Evolutionary conservation across 2,329 filamentous ascomycete species (phyloP), one percentile per base, ranked within the genome.

Genomic region (Cercospora sojina): DNA sequence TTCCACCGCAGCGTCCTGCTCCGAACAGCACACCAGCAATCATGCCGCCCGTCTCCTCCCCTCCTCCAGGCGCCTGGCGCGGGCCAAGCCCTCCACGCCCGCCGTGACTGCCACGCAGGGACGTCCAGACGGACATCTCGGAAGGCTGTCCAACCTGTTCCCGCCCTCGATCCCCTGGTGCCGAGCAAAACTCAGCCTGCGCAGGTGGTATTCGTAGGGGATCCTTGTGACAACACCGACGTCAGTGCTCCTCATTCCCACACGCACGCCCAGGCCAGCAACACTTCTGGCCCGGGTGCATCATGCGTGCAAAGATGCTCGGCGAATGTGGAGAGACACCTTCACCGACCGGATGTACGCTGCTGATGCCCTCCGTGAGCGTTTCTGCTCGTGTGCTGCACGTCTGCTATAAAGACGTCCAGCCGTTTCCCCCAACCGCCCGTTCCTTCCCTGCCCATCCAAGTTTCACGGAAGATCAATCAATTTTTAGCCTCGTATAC

Each of bases 141-240:
- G 57, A 43, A 55, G 12, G 18, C 25, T 10, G 13, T 59, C 57
- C 57, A 47, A 59, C 32, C 31, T 43, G 57, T 18, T 60, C 29
- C 35, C 58, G 58, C 58, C 9, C 18, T 49, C 32, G 38, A 49
- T 27, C 31, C 38, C 58, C 38, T 27, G 58, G 38, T 27, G 32
- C 31, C 27, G 31, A 57, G 58, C 35, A 25, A 29, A 31, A 60
- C 58, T 31, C 38, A 49, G 58, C 58, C 53, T 57, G 53, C 53
- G 35, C 25, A 57, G 53, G 25, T 60, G 58, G 18, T 60, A 18
- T 43, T 35, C 49, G 9, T 38, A 55, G 58, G 60, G 29, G 18
- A 63, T 56, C 60, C 60, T 57, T 56, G 49, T 63, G 60, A 63
- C 31, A n/a, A 29, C 29, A 31, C 60, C 29, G 60, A 63, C 60